Base-by-base conservation (phyloP, 306 rosid genomes). In the Corylus americana region DNA sequence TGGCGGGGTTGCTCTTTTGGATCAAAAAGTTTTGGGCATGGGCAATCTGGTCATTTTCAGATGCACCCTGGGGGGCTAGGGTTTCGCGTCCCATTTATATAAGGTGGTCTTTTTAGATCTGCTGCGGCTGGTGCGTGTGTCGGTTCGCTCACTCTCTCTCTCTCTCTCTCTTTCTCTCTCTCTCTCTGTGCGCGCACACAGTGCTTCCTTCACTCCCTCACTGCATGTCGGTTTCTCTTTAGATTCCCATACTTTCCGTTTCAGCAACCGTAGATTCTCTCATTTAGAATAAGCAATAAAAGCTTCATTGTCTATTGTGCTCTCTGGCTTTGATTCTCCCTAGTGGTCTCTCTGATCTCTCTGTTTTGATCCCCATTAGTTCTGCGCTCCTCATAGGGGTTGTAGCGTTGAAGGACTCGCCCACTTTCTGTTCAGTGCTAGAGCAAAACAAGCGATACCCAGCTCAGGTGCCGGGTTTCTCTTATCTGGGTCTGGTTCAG, bases 101-200 rank as follows among this genome's bases (percentile, higher is more conserved):
- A 81, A 85, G 55, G 62, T 48, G 64, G 70, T 55, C 42, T 83
- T 82, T 83, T 86, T 77, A 82, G 86, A 84, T 87, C 88, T 70
- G 87, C 86, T 86, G 92, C 93, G 90, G 94, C 97, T 77, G 74
- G 49, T 81, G 85, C 82, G 87, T 83, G 83, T 88, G 89, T 90
- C 88, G 82, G 87, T 87, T 82, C 47, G 75, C 37, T 83, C 25
- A 22, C 7, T 54, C 7, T 16, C 80, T 84, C 76, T 68, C 80
- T 84, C 76, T 68, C 73, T 58, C 72, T 29, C 77, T 37, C 55
- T 51, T n/a, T 59, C 25, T n/a, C 35, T 66, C 57, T 67, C 72
- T 58, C 20, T 73, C 35, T 16, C 44, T 45, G 25, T 77, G 10
- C 35, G 12, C 78, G 39, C 66, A 3, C 78, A 39, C 22, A 42